These are phyloP conservation scores for Colletotrichum spaethianum DNA, from an alignment of 2,329 filamentous ascomycete genomes.

Conservation along the genomic window DNA sequence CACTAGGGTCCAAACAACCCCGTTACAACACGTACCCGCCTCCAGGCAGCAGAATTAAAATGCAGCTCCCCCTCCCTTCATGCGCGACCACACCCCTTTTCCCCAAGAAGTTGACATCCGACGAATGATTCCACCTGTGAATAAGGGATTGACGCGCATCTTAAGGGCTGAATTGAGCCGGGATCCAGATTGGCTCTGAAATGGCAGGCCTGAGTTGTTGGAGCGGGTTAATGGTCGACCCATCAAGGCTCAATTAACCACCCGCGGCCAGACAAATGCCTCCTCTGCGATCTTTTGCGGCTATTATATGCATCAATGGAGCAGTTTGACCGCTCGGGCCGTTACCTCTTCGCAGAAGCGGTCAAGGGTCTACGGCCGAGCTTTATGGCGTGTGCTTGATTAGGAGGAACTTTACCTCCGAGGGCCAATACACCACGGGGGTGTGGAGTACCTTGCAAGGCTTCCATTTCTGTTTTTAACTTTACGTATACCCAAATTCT, in stretches of 20 bases:
- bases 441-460: background rate
- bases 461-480: background rate
- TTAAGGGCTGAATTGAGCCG: background rate
- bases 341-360: background rate
- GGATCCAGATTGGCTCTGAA: background rate
- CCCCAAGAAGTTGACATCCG: background rate
- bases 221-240: background rate
- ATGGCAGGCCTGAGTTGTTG: background rate
- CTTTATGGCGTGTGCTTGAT: background rate
- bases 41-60: constrained; percentile 36
- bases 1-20: background rate
- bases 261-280: background rate
- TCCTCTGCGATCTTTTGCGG: background rate
- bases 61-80: background rate
- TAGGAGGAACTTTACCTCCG: background rate
- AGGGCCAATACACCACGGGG: background rate
- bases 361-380: background rate
- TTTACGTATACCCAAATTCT: background rate
- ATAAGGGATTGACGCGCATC: no score
- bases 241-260: background rate
- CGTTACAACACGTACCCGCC: background rate
- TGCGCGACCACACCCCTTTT: background rate
- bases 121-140: background rate
- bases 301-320: background rate
- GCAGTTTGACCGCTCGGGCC: no score